Conservation (phyloP, 805 yeast genomes). For the Kodamaea jinghongensis region DNA sequence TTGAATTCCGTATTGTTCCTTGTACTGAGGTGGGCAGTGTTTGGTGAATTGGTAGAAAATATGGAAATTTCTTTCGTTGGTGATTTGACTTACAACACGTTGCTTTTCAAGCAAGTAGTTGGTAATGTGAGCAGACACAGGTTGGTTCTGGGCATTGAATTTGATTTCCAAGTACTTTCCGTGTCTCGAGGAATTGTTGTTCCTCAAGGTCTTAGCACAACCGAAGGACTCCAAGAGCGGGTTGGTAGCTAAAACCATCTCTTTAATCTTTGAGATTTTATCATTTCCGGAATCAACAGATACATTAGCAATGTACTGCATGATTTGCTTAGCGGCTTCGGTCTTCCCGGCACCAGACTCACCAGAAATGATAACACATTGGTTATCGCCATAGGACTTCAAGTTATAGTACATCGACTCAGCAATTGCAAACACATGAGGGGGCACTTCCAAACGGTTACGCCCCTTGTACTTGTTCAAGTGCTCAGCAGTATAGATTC, state of each 20-base stretch:
- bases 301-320: slow-evolving; percentile 94
- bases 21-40: slow-evolving; percentile 79
- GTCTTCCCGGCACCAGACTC: slow-evolving; percentile 99
- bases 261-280: slow-evolving; percentile 84
- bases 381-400: slow-evolving; percentile 91
- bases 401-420: slow-evolving; percentile 94
- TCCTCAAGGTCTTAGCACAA: slow-evolving; percentile 88
- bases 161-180: slow-evolving; percentile 91
- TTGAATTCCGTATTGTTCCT: slow-evolving; percentile 85
- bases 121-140: slow-evolving; percentile 93
- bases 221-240: slow-evolving; percentile 90
- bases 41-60: slow-evolving; percentile 95
- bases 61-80: slow-evolving; percentile 93
- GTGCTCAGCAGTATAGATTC: slow-evolving; percentile 83
- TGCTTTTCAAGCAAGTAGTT: slow-evolving; percentile 92
- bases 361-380: slow-evolving; percentile 96
- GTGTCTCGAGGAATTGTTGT: slow-evolving; percentile 87
- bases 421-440: slow-evolving; percentile 97
- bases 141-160: slow-evolving; percentile 73
- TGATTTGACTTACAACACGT: slow-evolving; percentile 93
- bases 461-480: slow-evolving; percentile 81
- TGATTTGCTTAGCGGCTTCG: slow-evolving; percentile 95
- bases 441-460: slow-evolving; percentile 93
- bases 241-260: slow-evolving; percentile 96
- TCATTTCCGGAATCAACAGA: slow-evolving; percentile 61